Percentiles rank a stretch among this genome's conserved stretches.
Evolutionary conservation across 202 grass and related monocot species (phyloP).

Genomic region (Bolboschoenoplectus hybrid): DNA sequence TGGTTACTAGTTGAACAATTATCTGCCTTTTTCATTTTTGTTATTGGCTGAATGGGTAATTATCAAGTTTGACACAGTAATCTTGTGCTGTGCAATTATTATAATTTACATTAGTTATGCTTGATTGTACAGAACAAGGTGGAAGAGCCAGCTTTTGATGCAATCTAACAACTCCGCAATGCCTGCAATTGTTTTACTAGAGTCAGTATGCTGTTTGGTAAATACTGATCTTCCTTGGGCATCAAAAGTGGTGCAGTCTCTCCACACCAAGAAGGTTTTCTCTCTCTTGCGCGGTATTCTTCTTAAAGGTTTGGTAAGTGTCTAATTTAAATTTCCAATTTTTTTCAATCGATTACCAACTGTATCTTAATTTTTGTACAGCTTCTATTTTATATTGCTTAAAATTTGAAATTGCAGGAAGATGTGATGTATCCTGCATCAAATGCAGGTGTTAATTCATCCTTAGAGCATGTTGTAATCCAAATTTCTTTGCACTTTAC

Average conservation of each 20-base stretch:
- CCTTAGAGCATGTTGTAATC: slow-evolving; percentile 72
- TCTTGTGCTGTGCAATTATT: slow-evolving; percentile 8
- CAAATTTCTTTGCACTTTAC: slow-evolving; percentile 80
- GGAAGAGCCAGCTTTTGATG: slow-evolving; percentile 66
- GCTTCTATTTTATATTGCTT: slow-evolving; percentile 11
- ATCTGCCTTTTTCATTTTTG: slow-evolving; percentile 7
- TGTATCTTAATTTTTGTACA: neutral
- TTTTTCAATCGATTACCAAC: neutral
- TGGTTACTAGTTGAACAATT: neutral
- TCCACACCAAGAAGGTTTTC: slow-evolving; percentile 70
- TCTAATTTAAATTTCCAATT: slow-evolving; percentile 21
- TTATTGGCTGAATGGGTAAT: neutral
- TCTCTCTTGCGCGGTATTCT: slow-evolving; percentile 76
- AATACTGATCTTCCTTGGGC: slow-evolving; percentile 77
- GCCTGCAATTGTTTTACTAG: slow-evolving; percentile 61
- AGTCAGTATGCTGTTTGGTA: slow-evolving; percentile 80
- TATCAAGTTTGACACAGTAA: neutral
- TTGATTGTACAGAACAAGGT: slow-evolving; percentile 61
- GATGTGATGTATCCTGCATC: slow-evolving; percentile 50
- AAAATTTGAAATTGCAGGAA: slow-evolving; percentile 56
- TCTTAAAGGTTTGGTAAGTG: slow-evolving; percentile 63
- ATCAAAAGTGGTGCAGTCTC: slow-evolving; percentile 61
- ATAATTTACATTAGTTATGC: slow-evolving; percentile 32
- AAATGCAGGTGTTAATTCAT: slow-evolving; percentile 42
- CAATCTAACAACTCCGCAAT: slow-evolving; percentile 48